Conservation (phyloP, 2,329 filamentous ascomycete species). For the Atkinsonella hypoxylon region DNA sequence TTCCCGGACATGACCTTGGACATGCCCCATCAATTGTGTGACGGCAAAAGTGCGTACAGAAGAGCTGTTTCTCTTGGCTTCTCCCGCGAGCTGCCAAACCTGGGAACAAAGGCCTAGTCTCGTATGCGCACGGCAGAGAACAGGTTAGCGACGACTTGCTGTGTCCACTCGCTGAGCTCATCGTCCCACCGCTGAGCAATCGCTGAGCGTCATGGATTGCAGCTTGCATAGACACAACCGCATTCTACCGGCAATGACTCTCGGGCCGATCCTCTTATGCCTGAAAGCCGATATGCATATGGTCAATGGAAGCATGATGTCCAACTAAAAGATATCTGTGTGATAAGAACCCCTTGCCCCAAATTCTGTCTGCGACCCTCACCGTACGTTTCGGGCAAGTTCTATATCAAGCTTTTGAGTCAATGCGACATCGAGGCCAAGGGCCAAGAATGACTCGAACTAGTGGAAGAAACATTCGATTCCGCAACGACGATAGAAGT, state of each 20-base stretch:
- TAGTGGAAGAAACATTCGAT: too few relatives aligned
- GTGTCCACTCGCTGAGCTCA: not conserved
- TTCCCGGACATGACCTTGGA: not conserved
- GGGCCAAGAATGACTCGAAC: too few relatives aligned
- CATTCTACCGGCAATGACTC: not conserved
- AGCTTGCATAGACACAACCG: not conserved
- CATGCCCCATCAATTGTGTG: not conserved
- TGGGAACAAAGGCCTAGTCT: not conserved
- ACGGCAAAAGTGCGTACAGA: not conserved
- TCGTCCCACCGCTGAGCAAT: not conserved
- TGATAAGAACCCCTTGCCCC: too few relatives aligned
- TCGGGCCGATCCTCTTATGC: too few relatives aligned
- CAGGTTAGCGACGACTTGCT: not conserved
- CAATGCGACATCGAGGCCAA: too few relatives aligned
- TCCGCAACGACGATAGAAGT: too few relatives aligned
- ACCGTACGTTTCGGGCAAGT: too few relatives aligned
- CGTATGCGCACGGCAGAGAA: not conserved
- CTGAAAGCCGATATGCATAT: too few relatives aligned
- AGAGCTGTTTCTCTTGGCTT: not conserved
- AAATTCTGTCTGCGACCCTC: too few relatives aligned
- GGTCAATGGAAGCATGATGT: too few relatives aligned
- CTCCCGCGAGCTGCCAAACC: not conserved
- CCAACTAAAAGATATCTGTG: too few relatives aligned
- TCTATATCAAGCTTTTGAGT: too few relatives aligned
- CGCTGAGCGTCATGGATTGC: not conserved